Evolutionary conservation across 2,329 filamentous ascomycete genomes (phyloP).

Genomic region (Dothideomycetes sp.): DNA sequence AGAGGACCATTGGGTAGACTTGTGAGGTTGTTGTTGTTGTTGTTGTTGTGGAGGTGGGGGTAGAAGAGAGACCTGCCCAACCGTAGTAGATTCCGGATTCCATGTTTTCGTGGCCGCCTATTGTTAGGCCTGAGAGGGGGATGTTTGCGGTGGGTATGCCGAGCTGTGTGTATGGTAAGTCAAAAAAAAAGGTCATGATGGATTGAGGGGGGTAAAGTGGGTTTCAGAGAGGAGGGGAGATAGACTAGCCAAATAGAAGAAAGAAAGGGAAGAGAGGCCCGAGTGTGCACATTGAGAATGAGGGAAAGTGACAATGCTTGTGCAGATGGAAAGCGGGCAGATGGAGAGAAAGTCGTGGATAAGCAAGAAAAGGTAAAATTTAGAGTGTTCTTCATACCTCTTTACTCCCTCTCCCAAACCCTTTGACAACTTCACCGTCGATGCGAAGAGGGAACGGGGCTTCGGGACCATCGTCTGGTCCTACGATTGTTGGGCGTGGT

Average conservation of each 20-base stretch:
- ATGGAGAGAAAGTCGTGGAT: no score
- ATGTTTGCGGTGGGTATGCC: constrained; percentile 95
- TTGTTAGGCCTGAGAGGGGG: constrained; percentile 58
- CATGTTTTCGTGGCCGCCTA: constrained; percentile 53
- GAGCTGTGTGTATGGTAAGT: no score
- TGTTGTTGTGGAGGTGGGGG: no score
- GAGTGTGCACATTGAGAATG: no score
- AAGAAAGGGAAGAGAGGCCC: background rate
- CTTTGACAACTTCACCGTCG: constrained; percentile 79
- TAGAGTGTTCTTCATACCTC: constrained; percentile 47
- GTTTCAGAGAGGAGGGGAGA: background rate
- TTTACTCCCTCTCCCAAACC: constrained; percentile 88
- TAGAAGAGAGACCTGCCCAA: constrained; percentile 59
- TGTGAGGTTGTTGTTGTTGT: no score
- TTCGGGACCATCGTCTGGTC: constrained; percentile 62
- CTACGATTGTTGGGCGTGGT: constrained; percentile 61
- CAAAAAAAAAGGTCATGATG: background rate
- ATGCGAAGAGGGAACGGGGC: constrained; percentile 74
- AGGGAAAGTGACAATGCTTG: no score
- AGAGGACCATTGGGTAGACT: constrained; percentile 83
- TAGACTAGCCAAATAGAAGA: background rate
- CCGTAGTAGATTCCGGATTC: constrained; percentile 88
- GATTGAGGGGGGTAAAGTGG: background rate
- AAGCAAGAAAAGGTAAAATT: background rate
- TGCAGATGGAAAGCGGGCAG: no score